These are phyloP conservation scores for Vickermania ingenoplastis DNA, from an alignment of 208 protist species.

Conservation along the genomic window DNA sequence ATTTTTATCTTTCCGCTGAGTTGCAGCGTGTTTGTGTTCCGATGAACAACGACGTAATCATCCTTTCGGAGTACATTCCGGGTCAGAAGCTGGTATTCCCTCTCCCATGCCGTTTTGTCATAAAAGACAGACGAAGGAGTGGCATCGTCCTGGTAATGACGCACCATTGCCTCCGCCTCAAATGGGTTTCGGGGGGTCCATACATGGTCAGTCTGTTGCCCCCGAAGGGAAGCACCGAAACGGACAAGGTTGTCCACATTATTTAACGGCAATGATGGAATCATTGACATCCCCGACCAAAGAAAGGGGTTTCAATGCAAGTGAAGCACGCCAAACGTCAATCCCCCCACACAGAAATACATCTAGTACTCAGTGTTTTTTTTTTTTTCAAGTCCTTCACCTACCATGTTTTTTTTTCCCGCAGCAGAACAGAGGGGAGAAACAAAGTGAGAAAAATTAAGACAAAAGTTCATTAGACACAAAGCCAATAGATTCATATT, in stretches of 20 bases:
- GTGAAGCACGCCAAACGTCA: too few species aligned
- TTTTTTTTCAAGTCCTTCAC: too few species aligned
- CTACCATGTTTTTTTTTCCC: too few species aligned
- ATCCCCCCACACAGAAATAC: too few species aligned
- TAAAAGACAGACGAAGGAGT: slow-evolving; percentile 25
- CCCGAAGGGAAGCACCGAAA: slow-evolving; percentile 4
- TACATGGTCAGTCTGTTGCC: neutral
- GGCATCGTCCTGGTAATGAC: slow-evolving; percentile 4
- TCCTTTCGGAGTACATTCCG: slow-evolving; percentile 10
- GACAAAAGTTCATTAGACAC: too few species aligned
- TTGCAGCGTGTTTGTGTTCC: slow-evolving; percentile 32
- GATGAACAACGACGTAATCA: slow-evolving; percentile 41
- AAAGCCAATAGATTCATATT: too few species aligned
- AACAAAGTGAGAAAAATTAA: too few species aligned
- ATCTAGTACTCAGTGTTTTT: too few species aligned
- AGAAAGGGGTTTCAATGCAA: too few species aligned
- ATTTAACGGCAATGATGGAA: neutral
- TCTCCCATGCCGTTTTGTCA: slow-evolving; percentile 26
- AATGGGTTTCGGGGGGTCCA: neutral
- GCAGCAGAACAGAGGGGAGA: too few species aligned
- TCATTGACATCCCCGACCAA: neutral
- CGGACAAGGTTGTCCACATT: slow-evolving; percentile 2
- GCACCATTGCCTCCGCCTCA: neutral
- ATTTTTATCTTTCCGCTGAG: slow-evolving; percentile 25
- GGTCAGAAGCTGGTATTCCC: slow-evolving; percentile 23